Base-by-base conservation (phyloP, 192 early-diverging fungal species). In the Umbelopsis ramanniana region DNA sequence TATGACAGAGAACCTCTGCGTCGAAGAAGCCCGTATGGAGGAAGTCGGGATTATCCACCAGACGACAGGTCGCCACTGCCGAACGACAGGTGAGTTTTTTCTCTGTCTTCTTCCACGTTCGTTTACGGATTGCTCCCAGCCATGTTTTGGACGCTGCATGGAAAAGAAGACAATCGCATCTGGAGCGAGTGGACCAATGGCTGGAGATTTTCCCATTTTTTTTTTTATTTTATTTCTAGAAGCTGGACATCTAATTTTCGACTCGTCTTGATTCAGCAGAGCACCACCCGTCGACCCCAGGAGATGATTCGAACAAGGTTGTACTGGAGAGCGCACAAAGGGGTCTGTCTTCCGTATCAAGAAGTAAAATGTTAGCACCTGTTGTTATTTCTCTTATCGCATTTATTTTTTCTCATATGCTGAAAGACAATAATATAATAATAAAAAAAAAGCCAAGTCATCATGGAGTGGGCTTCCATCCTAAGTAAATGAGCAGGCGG, bases 11-110 rank as follows among this genome's bases (percentile, higher is more conserved):
- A 73, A 63, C 67, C 45, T 21, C 48, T 26, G 21, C 71, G 71
- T n/a, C 26, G 38, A 38, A 29, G 47, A 11, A 79, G 77, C 69
- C 81, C 81, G 12, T 82, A 82, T 69, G 80, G 75, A 22, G 67
- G 67, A 43, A 43, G 46, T 26, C 22, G 67, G n/a, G 67, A 54
- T 38, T 52, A 54, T 26, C 50, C 50, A 2, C 22, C 35, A 52
- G 69, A 54, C 3, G 69, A 54, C 46, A 54, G 69, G 38, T 54
- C 69, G n/a, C 69, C 69, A 22, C 35, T 29, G 29, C 69, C 69
- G 10, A 38, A 70, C 17, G 47, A 40, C 12, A 63, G 57, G 57
- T 63, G 35, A 63, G 57, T 29, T 55, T 33, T 60, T 15, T 35
- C 35, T n/a, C n/a, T n/a, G n/a, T n/a, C n/a, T n/a, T 14, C 57